A percentile compares a stretch with the other conserved stretches of the same genome.
Evolutionary conservation across 164 flowering plant genomes (phyloP).

Genomic region (Protea cynaroides): DNA sequence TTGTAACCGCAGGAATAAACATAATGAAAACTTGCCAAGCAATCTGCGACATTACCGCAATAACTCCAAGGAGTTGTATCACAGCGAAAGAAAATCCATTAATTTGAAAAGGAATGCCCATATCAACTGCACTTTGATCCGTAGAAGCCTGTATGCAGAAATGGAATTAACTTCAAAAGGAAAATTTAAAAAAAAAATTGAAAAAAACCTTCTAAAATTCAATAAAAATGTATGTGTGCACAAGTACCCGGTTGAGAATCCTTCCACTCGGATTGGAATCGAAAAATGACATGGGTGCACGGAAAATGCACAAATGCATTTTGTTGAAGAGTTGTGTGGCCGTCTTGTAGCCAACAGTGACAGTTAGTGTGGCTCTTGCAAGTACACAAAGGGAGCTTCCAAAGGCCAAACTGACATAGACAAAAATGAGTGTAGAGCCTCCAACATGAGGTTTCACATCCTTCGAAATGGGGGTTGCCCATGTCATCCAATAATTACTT

Average conservation of each 20-base stretch:
- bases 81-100: conserved; percentile 46
- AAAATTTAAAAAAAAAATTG: neutral
- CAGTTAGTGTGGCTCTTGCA: conserved; percentile 42
- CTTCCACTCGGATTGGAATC: conserved; percentile 95
- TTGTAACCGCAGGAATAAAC: conserved; percentile 60
- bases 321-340: conserved; percentile 67
- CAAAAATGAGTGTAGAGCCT: conserved; percentile 38
- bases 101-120: conserved; percentile 37
- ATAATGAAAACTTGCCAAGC: conserved; percentile 88
- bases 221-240: neutral
- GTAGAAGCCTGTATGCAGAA: conserved; percentile 67
- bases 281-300: conserved; percentile 94
- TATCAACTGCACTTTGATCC: conserved; percentile 83
- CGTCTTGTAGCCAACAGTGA: conserved; percentile 59
- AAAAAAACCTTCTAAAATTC: neutral
- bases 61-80: conserved; percentile 68
- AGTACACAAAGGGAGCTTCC: conserved; percentile 66
- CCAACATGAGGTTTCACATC: conserved; percentile 40
- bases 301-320: conserved; percentile 80
- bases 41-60: conserved; percentile 85
- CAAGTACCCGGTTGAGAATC: conserved; percentile 72
- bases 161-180: neutral
- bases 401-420: conserved; percentile 60
- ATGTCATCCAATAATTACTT: conserved; percentile 97
- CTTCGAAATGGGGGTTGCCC: conserved; percentile 70